Conservation (phyloP, 1,284 basidiomycete genomes). For the Tilletia walkeri region DNA sequence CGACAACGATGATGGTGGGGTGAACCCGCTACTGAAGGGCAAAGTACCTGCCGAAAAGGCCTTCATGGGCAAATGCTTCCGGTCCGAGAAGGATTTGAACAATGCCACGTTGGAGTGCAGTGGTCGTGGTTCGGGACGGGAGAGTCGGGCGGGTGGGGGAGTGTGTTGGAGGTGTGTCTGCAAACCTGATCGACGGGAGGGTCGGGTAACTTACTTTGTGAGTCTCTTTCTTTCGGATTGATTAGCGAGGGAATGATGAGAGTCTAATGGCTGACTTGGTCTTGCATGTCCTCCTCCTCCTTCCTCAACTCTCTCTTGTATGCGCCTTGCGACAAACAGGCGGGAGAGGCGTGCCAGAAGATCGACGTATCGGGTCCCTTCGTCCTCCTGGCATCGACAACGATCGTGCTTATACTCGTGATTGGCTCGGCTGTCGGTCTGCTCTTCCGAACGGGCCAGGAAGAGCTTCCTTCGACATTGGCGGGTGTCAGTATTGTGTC, state of each 20-base stretch:
- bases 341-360: slow-evolving; percentile 51
- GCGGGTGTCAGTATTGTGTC: slow-evolving; percentile 34
- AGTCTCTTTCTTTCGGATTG: not conserved
- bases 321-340: slow-evolving; percentile 9
- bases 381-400: slow-evolving; percentile 38
- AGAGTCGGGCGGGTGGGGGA: slow-evolving; percentile 38
- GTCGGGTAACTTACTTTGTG: slow-evolving; percentile 37
- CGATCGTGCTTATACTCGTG: slow-evolving; percentile 26
- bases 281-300: not conserved
- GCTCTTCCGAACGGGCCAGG: slow-evolving; percentile 34
- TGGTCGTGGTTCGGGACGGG: slow-evolving; percentile 39
- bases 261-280: not conserved
- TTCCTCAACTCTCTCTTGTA: not conserved
- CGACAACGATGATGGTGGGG: not conserved
- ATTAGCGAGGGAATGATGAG: not conserved
- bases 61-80: slow-evolving; percentile 38
- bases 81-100: slow-evolving; percentile 28
- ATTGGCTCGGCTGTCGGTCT: slow-evolving; percentile 32
- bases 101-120: slow-evolving; percentile 41
- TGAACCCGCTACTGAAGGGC: slow-evolving; percentile 15
- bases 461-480: slow-evolving; percentile 43
- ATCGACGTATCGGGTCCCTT: slow-evolving; percentile 43
- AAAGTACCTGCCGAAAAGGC: slow-evolving; percentile 6
- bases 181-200: slow-evolving; percentile 23
- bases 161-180: slow-evolving; percentile 49